phyloP scores from a whole-genome alignment of 176 grass and related monocot species.

The Eragrostis curvula region DNA sequence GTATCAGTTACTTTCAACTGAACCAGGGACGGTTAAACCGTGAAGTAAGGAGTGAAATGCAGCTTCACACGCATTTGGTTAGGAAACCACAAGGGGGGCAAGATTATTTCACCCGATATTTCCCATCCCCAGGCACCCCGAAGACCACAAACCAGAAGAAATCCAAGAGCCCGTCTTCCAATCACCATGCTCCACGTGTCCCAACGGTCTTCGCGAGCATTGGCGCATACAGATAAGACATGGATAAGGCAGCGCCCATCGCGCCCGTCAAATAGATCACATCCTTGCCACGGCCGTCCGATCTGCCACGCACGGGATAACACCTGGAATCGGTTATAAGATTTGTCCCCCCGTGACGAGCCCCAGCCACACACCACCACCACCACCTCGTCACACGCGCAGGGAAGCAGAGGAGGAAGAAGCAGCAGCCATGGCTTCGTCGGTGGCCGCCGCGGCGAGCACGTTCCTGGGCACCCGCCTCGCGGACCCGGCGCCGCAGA shows the following conservation, averaged over 20 bases:
- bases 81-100: background rate
- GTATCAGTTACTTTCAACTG: background rate
- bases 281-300: conserved; percentile 13
- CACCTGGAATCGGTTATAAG: conserved; percentile 52
- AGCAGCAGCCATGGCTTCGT: conserved; percentile 58
- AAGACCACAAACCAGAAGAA: conserved; percentile 41
- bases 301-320: conserved; percentile 68
- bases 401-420: background rate
- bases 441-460: conserved; percentile 78
- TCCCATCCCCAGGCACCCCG: conserved; percentile 13
- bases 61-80: background rate
- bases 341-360: conserved; percentile 48
- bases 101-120: conserved; percentile 58
- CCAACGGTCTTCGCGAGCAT: conserved; percentile 10
- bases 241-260: conserved; percentile 70
- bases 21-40: background rate
- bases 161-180: conserved; percentile 36
- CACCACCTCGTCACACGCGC: background rate
- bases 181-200: conserved; percentile 54
- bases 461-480: conserved; percentile 86
- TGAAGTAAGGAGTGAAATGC: conserved; percentile 7
- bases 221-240: conserved; percentile 60
- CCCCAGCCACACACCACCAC: conserved; percentile 30
- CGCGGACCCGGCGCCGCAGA: conserved; percentile 49
- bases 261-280: conserved; percentile 89